Percentiles rank a stretch among this genome's conserved stretches.
Evolutionary conservation across 2,329 filamentous ascomycete genomes (phyloP).

Genomic region (Aspergillus caelatus): DNA sequence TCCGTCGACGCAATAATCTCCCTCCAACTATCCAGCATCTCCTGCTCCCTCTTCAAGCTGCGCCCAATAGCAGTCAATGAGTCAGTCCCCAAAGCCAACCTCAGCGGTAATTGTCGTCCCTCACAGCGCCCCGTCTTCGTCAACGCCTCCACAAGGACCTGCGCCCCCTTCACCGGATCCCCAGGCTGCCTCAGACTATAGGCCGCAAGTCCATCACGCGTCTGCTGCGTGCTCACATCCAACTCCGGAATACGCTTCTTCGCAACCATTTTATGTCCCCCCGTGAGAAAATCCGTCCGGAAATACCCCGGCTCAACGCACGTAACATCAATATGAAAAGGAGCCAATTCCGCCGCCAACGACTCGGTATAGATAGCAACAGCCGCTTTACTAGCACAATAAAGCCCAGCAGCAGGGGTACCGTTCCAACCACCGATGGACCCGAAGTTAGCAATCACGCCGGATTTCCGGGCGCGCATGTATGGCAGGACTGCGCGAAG

Average conservation of each 20-base stretch:
- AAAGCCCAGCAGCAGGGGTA: constrained; percentile 35
- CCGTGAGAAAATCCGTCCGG: constrained; percentile 19
- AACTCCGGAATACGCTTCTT: not conserved
- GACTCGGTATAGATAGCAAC: constrained; percentile 6
- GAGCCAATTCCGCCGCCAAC: constrained; percentile 15
- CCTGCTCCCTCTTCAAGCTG: constrained; percentile 8
- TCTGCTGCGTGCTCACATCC: not conserved
- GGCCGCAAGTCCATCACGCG: constrained; percentile 4
- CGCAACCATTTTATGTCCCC: constrained; percentile 5
- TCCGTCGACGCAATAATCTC: constrained; percentile 14
- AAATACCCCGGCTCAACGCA: constrained; percentile 24
- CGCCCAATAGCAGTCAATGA: constrained; percentile 6
- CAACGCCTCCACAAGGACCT: constrained; percentile 15
- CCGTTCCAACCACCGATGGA: constrained; percentile 50
- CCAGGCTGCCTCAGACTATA: constrained; percentile 10
- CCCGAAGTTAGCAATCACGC: constrained; percentile 48
- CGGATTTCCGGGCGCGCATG: constrained; percentile 36
- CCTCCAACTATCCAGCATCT: constrained; percentile 12
- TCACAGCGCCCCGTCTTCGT: no score
- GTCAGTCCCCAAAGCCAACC: constrained; percentile 2
- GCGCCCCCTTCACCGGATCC: constrained; percentile 16
- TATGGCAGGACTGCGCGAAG: constrained; percentile 39
- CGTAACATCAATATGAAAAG: constrained; percentile 19
- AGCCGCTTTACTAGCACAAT: constrained; percentile 50
- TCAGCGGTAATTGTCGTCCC: no score